Conservation (phyloP, 2,329 filamentous ascomycete species). For the Dactylonectria estremocensis region DNA sequence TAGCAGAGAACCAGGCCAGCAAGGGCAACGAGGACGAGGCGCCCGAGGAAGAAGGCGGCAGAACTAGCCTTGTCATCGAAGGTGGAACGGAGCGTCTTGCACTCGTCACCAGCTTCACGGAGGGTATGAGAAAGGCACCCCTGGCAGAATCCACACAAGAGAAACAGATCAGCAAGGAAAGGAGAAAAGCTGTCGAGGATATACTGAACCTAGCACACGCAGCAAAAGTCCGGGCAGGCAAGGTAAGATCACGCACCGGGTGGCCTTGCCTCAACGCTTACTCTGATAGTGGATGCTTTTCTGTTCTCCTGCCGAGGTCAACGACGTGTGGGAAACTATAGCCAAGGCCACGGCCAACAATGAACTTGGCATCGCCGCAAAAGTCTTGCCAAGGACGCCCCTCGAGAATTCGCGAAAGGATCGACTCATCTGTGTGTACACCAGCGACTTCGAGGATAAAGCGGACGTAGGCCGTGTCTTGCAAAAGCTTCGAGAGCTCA, state of each 20-base stretch:
- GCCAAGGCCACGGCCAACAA: constrained; percentile 77
- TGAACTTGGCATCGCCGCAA: constrained; percentile 80
- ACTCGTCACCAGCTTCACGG: constrained; percentile 64
- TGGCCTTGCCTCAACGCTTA: constrained; percentile 47
- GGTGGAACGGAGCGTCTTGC: constrained; percentile 67
- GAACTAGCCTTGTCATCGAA: constrained; percentile 65
- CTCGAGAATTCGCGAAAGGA: constrained; percentile 57
- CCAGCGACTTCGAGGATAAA: constrained; percentile 78
- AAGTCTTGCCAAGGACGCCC: constrained; percentile 73
- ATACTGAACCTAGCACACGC: constrained; percentile 74
- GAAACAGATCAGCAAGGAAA: constrained; percentile 65
- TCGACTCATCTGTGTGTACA: constrained; percentile 84
- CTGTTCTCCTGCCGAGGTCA: constrained; percentile 66
- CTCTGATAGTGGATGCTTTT: constrained; percentile 81
- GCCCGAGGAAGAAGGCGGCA: constrained; percentile 61
- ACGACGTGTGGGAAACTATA: constrained; percentile 76
- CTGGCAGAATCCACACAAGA: constrained; percentile 56
- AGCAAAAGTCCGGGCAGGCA: constrained; percentile 74
- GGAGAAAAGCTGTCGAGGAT: constrained; percentile 64
- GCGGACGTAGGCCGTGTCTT: constrained; percentile 80
- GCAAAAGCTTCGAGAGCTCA: constrained; percentile 72
- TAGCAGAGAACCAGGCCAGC: constrained; percentile 55
- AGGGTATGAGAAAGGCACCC: constrained; percentile 59
- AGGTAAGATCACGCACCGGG: constrained; percentile 61
- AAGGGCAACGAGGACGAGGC: constrained; percentile 66